Base-by-base conservation (phyloP, 495 filamentous ascomycete species). In the Penicillium coffeae region DNA sequence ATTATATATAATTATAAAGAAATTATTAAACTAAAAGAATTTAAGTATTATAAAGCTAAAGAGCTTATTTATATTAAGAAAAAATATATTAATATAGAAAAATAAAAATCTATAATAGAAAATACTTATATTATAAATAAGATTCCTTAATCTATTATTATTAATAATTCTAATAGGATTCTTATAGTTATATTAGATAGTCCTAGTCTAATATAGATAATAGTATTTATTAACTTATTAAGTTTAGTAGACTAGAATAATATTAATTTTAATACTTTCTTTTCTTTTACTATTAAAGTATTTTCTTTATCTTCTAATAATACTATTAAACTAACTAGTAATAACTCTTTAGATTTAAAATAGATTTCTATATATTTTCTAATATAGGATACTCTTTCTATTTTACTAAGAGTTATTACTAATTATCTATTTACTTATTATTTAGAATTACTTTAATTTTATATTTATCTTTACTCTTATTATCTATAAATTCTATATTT, bases 361-460 rank as follows among this genome's bases (percentile, higher is more conserved):
- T 54, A 54, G 25, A 35, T 45, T 54, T 41, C 40, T 45, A 49
- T 45, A 42, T 49, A 54, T 54, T 39, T 43, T 52, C 21, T 32
- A 37, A 52, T 37, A 22, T 47, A 54, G 40, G 16, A 21, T 49
- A 54, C 20, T 3, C n/a, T 13, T 49, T 49, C 22, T 49, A 49
- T 16, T 45, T 49, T 21, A 54, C 6, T 7, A 54, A 7, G 18
- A 45, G 45, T 2, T 54, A 42, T 14, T 21, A 13, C 12, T 54
- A 40, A 22, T 35, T 35, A 35, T 38, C 49, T 41, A 33, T 8
- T 3, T 43, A 16, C 20, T 10, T 43, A 43, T 43, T 8, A 5
- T 12, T 12, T 54, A 54, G 25, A 16, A 54, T 49, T 32, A 37
- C 4, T 12, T 54, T 18, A 3, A 54, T 8, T 38, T 54, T 49